Conservation (phyloP, 495 filamentous ascomycete species). For the Stereocaulon alpinum region DNA sequence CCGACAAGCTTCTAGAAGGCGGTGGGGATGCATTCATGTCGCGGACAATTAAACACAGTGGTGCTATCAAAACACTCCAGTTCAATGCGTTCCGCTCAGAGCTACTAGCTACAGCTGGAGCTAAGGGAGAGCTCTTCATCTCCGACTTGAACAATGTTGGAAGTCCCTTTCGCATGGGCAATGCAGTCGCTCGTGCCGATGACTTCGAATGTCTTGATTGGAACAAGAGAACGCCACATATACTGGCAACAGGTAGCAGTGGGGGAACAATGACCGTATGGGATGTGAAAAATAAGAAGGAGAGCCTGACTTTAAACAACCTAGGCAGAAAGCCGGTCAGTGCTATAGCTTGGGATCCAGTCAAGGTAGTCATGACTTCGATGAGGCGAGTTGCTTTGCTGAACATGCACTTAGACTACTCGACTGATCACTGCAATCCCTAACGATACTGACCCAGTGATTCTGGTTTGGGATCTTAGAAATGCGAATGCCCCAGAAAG, state of each 20-base stretch:
- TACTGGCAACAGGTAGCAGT: conserved; percentile 85
- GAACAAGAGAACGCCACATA: conserved; percentile 97
- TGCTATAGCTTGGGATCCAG: conserved; percentile 93
- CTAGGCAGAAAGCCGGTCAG: conserved; percentile 84
- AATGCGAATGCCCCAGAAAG: conserved; percentile 94
- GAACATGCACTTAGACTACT: conserved; percentile 45
- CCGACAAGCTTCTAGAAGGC: conserved; percentile 66
- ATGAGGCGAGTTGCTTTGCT: conserved; percentile 3
- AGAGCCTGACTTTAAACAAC: conserved; percentile 91
- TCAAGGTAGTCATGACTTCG: conserved; percentile 41
- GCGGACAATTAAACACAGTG: conserved; percentile 82
- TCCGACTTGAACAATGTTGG: conserved; percentile 83
- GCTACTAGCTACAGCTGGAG: conserved; percentile 82
- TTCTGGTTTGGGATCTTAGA: conserved; percentile 87
- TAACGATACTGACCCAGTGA: conserved; percentile 77
- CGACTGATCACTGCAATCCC: conserved; percentile 90
- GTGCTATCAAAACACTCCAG: conserved; percentile 88
- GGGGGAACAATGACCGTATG: conserved; percentile 96
- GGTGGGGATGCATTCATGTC: conserved; percentile 67
- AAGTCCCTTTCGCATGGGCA: conserved; percentile 82
- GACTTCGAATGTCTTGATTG: conserved; percentile 93
- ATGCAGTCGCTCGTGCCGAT: conserved; percentile 74
- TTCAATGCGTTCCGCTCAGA: conserved; percentile 94
- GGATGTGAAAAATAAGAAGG: conserved; percentile 96
- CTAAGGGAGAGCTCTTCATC: conserved; percentile 93